Evolutionary conservation across 1,284 basidiomycete species (phyloP).

Genomic region (Fomitiporia mediterranea): DNA sequence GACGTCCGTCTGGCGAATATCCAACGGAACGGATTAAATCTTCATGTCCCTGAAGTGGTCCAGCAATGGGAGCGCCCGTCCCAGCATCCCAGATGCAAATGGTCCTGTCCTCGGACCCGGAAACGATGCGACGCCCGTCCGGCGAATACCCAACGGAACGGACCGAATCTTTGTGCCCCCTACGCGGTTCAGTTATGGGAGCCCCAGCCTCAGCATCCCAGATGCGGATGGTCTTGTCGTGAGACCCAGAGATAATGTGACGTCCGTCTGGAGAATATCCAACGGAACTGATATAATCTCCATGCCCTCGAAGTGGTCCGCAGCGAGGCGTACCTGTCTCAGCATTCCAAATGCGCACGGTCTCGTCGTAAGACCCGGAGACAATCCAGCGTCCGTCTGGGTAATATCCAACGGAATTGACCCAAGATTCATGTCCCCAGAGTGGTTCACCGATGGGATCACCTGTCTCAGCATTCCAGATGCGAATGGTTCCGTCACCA

Average conservation of each 20-base stretch:
- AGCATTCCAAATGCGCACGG: neutral
- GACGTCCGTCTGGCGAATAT: constrained; percentile 14
- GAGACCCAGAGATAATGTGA: too few relatives aligned
- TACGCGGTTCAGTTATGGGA: neutral
- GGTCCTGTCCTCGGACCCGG: constrained; percentile 14
- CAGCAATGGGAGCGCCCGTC: neutral
- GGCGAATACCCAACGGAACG: neutral
- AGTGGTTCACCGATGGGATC: too few relatives aligned
- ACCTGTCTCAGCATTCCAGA: too few relatives aligned
- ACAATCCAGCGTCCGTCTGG: neutral
- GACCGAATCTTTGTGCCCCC: neutral
- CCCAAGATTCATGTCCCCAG: too few relatives aligned
- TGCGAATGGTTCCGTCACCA: too few relatives aligned
- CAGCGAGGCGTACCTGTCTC: too few relatives aligned
- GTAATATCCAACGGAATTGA: too few relatives aligned
- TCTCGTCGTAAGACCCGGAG: neutral
- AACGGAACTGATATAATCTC: too few relatives aligned
- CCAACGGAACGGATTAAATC: constrained; percentile 9
- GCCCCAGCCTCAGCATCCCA: constrained; percentile 6
- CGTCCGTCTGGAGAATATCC: too few relatives aligned
- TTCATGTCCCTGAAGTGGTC: constrained; percentile 13
- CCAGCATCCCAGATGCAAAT: constrained; percentile 17
- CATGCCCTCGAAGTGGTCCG: too few relatives aligned
- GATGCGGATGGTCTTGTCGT: neutral
- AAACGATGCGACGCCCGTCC: constrained; percentile 13